phyloP scores from a whole-genome alignment of 2,329 filamentous ascomycete species.

The Elsinoe fawcettii region DNA sequence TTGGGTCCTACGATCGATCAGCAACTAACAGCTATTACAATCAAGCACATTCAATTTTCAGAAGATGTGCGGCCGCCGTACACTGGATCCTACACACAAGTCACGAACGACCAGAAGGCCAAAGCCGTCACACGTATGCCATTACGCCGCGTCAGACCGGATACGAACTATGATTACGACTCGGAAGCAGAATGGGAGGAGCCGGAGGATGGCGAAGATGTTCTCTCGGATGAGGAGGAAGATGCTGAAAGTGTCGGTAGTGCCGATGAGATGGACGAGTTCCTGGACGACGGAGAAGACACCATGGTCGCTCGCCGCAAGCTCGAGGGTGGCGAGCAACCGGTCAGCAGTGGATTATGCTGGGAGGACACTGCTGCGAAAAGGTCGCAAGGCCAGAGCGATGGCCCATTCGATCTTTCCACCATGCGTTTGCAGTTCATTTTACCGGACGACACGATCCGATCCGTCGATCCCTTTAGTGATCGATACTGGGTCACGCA shows the following conservation, averaged over 20 bases:
- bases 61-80: conserved; percentile 61
- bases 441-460: conserved; percentile 46
- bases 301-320: conserved; percentile 52
- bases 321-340: conserved; percentile 58
- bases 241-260: conserved; percentile 63
- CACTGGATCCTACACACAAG: conserved; percentile 62
- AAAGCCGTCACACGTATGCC: conserved; percentile 47
- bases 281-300: conserved; percentile 74
- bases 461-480: conserved; percentile 78
- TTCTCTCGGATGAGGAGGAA: conserved; percentile 57
- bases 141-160: conserved; percentile 47
- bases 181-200: conserved; percentile 81
- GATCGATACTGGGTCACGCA: conserved; percentile 62
- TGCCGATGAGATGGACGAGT: conserved; percentile 83
- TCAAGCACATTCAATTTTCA: conserved; percentile 56
- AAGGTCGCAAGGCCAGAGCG: neutral
- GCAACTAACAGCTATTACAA: conserved; percentile 48
- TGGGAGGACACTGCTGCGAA: conserved; percentile 57
- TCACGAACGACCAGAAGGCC: conserved; percentile 40
- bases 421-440: conserved; percentile 44
- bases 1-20: conserved; percentile 29
- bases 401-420: conserved; percentile 25
- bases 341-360: conserved; percentile 70
- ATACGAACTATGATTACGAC: conserved; percentile 74
- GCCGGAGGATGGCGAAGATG: conserved; percentile 62